Percentiles rank a stretch among this genome's conserved stretches.
phyloP scores from a whole-genome alignment of 1,139 yeast genomes.

The Yamadazyma sp. region DNA sequence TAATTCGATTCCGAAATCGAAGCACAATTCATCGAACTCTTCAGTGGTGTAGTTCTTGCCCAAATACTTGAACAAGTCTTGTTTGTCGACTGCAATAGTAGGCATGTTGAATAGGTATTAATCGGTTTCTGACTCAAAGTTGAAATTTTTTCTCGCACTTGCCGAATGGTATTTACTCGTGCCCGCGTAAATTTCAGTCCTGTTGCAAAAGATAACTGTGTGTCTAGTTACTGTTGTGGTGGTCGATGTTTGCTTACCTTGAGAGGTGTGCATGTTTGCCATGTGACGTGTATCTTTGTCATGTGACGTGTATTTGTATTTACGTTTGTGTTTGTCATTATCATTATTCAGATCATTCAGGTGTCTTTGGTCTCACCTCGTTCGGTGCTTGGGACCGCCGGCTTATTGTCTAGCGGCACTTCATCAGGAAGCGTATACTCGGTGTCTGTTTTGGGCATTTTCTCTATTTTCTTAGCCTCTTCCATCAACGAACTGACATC shows the following conservation, averaged over 20 bases:
- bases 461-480: slow-evolving; percentile 48
- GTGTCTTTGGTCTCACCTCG: too few relatives aligned
- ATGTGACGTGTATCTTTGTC: too few relatives aligned
- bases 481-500: slow-evolving; percentile 46
- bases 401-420: slow-evolving; percentile 7
- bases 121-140: background rate
- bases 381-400: too few relatives aligned
- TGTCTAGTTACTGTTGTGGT: too few relatives aligned
- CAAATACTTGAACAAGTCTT: slow-evolving; percentile 79
- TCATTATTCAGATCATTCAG: too few relatives aligned
- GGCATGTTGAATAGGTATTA: too few relatives aligned
- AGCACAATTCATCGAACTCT: slow-evolving; percentile 95
- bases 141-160: background rate
- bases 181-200: slow-evolving; percentile 2
- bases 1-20: slow-evolving; percentile 94
- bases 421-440: slow-evolving; percentile 5
- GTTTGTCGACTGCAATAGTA: slow-evolving; percentile 92
- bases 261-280: too few relatives aligned
- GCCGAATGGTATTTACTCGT: slow-evolving; percentile 2
- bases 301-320: too few relatives aligned
- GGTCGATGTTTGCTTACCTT: too few relatives aligned
- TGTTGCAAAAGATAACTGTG: background rate
- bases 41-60: slow-evolving; percentile 82
- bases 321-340: too few relatives aligned
- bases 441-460: slow-evolving; percentile 18